phyloP scores from a whole-genome alignment of 495 filamentous ascomycete species.

The Eremomyces bilateralis region DNA sequence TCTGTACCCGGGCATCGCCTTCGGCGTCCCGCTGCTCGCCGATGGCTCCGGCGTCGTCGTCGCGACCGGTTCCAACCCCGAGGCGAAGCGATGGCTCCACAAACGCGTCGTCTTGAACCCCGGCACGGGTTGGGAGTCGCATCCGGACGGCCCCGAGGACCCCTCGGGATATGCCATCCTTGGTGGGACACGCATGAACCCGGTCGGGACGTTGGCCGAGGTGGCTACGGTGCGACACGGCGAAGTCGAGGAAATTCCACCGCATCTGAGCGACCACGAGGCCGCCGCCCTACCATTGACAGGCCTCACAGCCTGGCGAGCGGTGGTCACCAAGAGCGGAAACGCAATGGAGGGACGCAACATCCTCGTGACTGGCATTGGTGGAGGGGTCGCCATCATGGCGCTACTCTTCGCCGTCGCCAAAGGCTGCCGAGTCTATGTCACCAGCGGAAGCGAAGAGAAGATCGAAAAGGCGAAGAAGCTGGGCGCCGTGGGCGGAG shows the following conservation, averaged over 20 bases:
- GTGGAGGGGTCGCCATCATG: slow-evolving; percentile 23
- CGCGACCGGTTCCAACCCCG: slow-evolving; percentile 30
- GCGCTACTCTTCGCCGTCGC: slow-evolving; percentile 18
- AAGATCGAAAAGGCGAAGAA: slow-evolving; percentile 20
- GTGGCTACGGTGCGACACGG: slow-evolving; percentile 40
- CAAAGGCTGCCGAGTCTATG: slow-evolving; percentile 18
- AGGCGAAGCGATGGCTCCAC: slow-evolving; percentile 27
- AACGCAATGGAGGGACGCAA: slow-evolving; percentile 19
- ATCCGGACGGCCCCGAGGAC: slow-evolving; percentile 51
- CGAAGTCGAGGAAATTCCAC: slow-evolving; percentile 55
- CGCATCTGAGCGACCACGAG: slow-evolving; percentile 45
- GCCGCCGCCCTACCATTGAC: slow-evolving; percentile 64
- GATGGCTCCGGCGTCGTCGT: slow-evolving; percentile 62
- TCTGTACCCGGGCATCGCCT: slow-evolving; percentile 67
- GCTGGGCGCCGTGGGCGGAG: slow-evolving; percentile 19
- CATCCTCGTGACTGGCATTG: slow-evolving; percentile 22
- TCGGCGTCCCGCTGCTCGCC: slow-evolving; percentile 49
- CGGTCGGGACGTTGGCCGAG: slow-evolving; percentile 50
- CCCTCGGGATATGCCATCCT: slow-evolving; percentile 39
- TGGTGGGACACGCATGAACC: slow-evolving; percentile 41
- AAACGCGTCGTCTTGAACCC: slow-evolving; percentile 61
- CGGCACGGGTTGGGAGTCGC: slow-evolving; percentile 47
- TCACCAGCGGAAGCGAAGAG: slow-evolving; percentile 20
- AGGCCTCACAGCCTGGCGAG: slow-evolving; percentile 74
- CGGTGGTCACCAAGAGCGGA: slow-evolving; percentile 38